These are phyloP conservation scores for Cordyceps pruinosa DNA, from an alignment of 2,329 filamentous ascomycete genomes.

Conservation along the genomic window DNA sequence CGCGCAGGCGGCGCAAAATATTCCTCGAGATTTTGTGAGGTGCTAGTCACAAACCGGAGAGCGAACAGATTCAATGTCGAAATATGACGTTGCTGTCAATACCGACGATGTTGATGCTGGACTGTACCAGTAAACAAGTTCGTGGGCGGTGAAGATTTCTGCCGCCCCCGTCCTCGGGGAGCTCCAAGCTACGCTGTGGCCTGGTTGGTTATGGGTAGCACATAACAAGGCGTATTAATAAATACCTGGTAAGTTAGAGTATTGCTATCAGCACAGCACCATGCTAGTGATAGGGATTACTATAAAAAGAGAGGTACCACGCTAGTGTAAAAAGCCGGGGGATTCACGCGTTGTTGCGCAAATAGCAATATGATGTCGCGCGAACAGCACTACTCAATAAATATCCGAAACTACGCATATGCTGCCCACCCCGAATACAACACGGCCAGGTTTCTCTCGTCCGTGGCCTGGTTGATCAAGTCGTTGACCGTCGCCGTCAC, in stretches of 20 bases:
- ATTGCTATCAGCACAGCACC: too few relatives aligned
- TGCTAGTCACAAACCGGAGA: not conserved
- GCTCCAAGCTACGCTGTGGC: too few relatives aligned
- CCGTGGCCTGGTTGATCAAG: conserved; percentile 89
- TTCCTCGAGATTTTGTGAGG: not conserved
- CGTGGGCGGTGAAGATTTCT: conserved; percentile 29
- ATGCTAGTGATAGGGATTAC: too few relatives aligned
- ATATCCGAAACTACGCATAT: conserved; percentile 37
- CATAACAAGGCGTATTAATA: too few relatives aligned
- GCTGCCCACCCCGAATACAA: conserved; percentile 62
- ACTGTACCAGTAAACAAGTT: conserved; percentile 20
- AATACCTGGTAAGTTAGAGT: too few relatives aligned
- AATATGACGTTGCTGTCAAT: not conserved
- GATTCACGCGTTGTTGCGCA: too few relatives aligned
- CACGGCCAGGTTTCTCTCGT: conserved; percentile 86
- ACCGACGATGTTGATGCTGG: not conserved
- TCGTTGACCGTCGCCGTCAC: conserved; percentile 95
- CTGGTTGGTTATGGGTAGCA: too few relatives aligned
- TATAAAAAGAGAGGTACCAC: too few relatives aligned
- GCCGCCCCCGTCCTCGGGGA: too few relatives aligned
- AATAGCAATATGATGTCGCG: too few relatives aligned
- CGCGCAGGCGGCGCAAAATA: not conserved
- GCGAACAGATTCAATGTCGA: not conserved
- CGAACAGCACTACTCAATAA: too few relatives aligned
- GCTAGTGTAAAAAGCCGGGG: too few relatives aligned